Base-by-base conservation (phyloP, 805 yeast species). In the Zygoascus flipseniorum region DNA sequence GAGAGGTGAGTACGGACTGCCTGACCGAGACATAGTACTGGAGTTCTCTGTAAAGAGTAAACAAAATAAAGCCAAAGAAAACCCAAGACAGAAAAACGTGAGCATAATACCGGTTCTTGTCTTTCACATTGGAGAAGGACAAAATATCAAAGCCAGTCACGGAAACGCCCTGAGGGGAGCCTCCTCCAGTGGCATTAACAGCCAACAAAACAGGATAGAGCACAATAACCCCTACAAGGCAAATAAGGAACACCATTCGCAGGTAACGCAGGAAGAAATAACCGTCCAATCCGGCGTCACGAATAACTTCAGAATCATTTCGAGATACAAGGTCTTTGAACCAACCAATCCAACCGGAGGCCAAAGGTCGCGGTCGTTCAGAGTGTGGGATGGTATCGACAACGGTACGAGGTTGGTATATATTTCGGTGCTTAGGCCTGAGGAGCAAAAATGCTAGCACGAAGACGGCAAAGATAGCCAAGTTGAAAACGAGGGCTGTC, bases 201-300 rank as follows among this genome's bases (percentile, higher is more conserved):
- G 98, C 93, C n/a, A 93, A 74, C 52, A 92, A 71, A 49, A 92
- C 76, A 8, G 85, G 82, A 75, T 79, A 81, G 6, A 81, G 71
- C 31, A 81, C 60, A 3, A 77, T 31, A 52, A 80, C 67, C 4
- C 87, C 86, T 45, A 81, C 70, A 1, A 81, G 74, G 54, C 82
- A 79, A 43, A 81, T 65, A 5, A 72, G 56, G 11, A 79, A 72
- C 57, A 88, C 72, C 39, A 85, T 62, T 49, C 79, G 75, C 31
- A 93, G 68, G 65, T 86, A 93, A 59, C 99, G 76, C 56, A 89
- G 70, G 67, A 90, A 92, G 65, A 93, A 83, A 72, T 87, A 92
- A 5, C 97, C 97, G 66, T 92, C 98, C n/a, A 92, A 66, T 16
- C 97, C 98, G 19, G 93, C 85, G 62, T 92, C 95, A 59, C 84